Percentiles rank a stretch among this genome's conserved stretches.
These are phyloP conservation scores for Entophlyctis helioformis DNA, from an alignment of 192 early-diverging fungal genomes.

Conservation along the genomic window DNA sequence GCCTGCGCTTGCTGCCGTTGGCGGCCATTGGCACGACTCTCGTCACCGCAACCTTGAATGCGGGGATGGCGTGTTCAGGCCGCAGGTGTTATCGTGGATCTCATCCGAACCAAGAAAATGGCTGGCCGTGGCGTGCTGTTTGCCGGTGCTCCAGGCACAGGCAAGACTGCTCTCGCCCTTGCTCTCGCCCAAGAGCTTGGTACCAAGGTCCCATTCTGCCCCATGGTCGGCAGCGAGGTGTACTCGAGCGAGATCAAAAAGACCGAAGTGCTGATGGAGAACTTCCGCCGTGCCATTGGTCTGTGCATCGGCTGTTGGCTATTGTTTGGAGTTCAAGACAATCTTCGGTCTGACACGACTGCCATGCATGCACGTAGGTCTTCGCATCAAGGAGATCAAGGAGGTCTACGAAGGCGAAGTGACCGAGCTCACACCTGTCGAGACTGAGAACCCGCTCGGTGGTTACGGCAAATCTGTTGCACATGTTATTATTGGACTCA, in stretches of 20 bases:
- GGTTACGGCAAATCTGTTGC: slow-evolving; percentile 96
- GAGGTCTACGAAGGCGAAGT: slow-evolving; percentile 99
- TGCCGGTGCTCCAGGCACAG: slow-evolving; percentile 93
- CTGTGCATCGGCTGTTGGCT: not conserved
- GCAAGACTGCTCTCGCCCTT: slow-evolving; percentile 95
- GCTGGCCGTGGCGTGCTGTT: slow-evolving; percentile 89
- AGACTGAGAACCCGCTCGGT: slow-evolving; percentile 95
- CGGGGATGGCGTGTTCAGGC: slow-evolving; percentile 63
- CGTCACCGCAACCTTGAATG: too few relatives aligned
- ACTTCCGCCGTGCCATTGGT: slow-evolving; percentile 94
- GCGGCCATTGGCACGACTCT: too few relatives aligned
- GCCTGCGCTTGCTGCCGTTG: too few relatives aligned
- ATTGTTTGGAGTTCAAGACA: not conserved
- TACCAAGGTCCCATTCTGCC: slow-evolving; percentile 97
- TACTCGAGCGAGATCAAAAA: slow-evolving; percentile 98
- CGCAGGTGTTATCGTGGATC: slow-evolving; percentile 84
- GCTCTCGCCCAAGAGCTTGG: slow-evolving; percentile 96
- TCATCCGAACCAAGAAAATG: slow-evolving; percentile 94
- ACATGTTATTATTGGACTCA: slow-evolving; percentile 91
- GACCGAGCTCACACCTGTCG: slow-evolving; percentile 91
- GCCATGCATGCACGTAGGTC: slow-evolving; percentile 30
- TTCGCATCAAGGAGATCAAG: slow-evolving; percentile 96
- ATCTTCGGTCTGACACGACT: not conserved
- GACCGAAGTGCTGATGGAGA: slow-evolving; percentile 99
- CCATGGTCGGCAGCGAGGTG: slow-evolving; percentile 97